Percentiles rank a stretch among this genome's conserved stretches.
phyloP scores from a whole-genome alignment of 176 grass and related monocot genomes.

The Poa pratensis region DNA sequence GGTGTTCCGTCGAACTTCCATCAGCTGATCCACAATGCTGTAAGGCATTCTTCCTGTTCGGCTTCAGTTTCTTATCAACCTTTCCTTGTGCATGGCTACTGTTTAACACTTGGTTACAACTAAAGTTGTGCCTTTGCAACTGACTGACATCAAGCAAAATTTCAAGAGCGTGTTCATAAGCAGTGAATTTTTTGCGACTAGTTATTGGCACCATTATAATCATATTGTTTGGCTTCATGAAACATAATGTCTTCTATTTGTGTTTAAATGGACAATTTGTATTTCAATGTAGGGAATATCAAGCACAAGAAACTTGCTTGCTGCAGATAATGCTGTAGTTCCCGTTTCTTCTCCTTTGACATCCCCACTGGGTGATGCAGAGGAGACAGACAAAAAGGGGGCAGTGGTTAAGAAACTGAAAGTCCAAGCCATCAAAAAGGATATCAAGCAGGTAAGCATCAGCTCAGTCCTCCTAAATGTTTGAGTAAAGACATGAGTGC shows the following conservation, averaged over 20 bases:
- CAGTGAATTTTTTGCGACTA: not conserved
- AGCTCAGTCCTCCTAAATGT: not conserved
- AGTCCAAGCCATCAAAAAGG: conserved; percentile 91
- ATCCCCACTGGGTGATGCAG: conserved; percentile 45
- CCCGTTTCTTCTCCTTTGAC: conserved; percentile 90
- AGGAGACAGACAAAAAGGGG: conserved; percentile 58
- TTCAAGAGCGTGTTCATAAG: not conserved
- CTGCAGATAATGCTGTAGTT: conserved; percentile 70
- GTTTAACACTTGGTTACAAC: not conserved
- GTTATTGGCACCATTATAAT: not conserved
- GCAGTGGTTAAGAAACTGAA: conserved; percentile 51
- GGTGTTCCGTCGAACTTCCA: conserved; percentile 35
- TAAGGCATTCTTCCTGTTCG: conserved; percentile 35
- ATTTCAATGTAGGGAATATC: conserved; percentile 64
- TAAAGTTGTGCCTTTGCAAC: not conserved
- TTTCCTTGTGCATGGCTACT: conserved; percentile 17
- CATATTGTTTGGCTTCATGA: not conserved
- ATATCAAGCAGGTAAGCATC: conserved; percentile 70
- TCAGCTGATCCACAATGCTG: conserved; percentile 63
- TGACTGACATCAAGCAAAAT: not conserved
- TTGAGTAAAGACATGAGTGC: not conserved
- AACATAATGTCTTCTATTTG: conserved; percentile 20
- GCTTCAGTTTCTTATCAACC: conserved; percentile 7
- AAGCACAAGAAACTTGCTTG: conserved; percentile 61
- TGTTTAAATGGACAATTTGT: conserved; percentile 24